Evolutionary conservation across 1,284 basidiomycete genomes (phyloP), one percentile per base, ranked within the genome.

Genomic region (Ustilago hordei): DNA sequence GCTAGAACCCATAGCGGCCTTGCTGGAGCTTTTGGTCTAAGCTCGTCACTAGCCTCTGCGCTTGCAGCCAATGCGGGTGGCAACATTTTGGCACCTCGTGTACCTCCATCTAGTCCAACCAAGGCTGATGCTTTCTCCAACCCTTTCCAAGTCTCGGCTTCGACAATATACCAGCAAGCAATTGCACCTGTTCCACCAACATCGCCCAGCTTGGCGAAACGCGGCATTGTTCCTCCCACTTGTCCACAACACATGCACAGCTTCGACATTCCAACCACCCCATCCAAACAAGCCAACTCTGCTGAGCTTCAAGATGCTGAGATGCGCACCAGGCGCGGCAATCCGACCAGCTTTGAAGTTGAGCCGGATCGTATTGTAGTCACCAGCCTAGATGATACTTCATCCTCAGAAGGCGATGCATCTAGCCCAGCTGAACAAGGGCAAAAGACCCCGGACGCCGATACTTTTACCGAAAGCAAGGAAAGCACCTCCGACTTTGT

Each of bases 351-450:
- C 67, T 78, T 68, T 65, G 75, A 78, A 53, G 71, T 78, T 4
- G 71, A 78, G 48, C 75, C 68, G 5, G 62, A 78, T 47, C 67
- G 75, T n/a, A 74, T 78, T 50, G 68, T 78, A 13, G 71, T 78
- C 45, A 78, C 71, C 31, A 71, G 64, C 32, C 47, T 78, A 7
- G 75, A 78, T 28, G 75, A 74, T 31, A 73, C 75, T 6, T 77
- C 75, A 0, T 73, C 75, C 3, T 72, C 69, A 8, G 64, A 68
- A 47, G 66, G 60, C 39, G 75, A 65, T 39, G 65, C 13, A 17
- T 45, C 56, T 15, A 66, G 59, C 32, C 56, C 55, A 2, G 47
- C 28, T 1, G 66, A 55, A 28, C 23, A 28, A 7, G 67, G 48
- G 8, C 63, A 67, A 38, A 57, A 60, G 57, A 67, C 68, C 31